These are phyloP conservation scores for Cocos nucifera DNA, from an alignment of 176 grass and related monocot genomes.

Conservation along the genomic window DNA sequence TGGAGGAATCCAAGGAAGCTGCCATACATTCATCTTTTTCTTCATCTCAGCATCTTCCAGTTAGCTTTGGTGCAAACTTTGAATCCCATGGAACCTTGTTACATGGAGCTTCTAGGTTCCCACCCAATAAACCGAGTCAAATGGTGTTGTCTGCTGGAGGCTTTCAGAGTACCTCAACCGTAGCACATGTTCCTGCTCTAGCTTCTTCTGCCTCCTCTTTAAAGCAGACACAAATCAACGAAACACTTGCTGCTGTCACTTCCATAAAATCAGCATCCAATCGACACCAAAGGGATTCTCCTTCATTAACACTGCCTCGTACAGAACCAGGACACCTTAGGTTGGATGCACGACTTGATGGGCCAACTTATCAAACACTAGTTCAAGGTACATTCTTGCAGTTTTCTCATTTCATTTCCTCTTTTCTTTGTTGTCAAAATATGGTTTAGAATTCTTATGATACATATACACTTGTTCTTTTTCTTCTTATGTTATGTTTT, in stretches of 20 bases:
- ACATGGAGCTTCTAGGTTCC: constrained; percentile 41
- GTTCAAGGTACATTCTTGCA: constrained; percentile 35
- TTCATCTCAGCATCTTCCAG: constrained; percentile 33
- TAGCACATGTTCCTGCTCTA: constrained; percentile 24
- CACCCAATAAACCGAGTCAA: constrained; percentile 6
- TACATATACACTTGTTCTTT: constrained; percentile 4
- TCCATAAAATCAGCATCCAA: constrained; percentile 30
- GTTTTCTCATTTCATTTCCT: constrained; percentile 13
- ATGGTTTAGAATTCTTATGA: constrained; percentile 3
- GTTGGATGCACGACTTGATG: constrained; percentile 39
- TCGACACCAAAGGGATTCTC: not conserved
- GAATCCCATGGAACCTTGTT: constrained; percentile 31
- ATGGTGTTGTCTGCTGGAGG: constrained; percentile 23
- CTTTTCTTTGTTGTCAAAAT: constrained; percentile 7
- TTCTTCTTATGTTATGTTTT: too few relatives aligned
- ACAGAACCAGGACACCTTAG: constrained; percentile 32
- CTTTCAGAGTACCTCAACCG: constrained; percentile 20
- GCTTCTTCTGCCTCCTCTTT: constrained; percentile 19
- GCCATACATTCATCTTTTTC: constrained; percentile 36
- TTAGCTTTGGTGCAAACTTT: constrained; percentile 17
- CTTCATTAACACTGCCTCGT: constrained; percentile 32
- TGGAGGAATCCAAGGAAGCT: constrained; percentile 92
- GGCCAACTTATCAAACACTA: constrained; percentile 35
- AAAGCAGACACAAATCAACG: constrained; percentile 36
- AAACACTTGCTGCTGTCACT: constrained; percentile 33